These are phyloP conservation scores for Nematocida displodere DNA, from an alignment of 371 early-diverging fungal species.

Conservation along the genomic window DNA sequence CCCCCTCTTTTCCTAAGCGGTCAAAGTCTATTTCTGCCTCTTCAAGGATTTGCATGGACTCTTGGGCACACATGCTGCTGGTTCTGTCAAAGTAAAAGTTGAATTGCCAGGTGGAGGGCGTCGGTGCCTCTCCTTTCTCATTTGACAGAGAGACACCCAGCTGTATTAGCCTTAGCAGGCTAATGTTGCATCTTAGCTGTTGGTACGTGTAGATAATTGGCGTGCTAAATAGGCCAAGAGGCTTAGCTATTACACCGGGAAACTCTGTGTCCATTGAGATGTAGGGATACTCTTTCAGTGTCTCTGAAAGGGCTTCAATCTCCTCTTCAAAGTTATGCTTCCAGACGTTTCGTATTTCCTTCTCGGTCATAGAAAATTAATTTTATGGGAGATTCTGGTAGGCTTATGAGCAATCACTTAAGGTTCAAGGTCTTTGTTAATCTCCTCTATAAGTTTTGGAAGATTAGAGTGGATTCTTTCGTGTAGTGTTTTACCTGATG, in stretches of 20 bases:
- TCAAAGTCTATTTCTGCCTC: constrained; percentile 96
- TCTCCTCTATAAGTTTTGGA: neutral
- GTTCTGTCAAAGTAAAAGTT: constrained; percentile 90
- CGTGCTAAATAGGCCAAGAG: constrained; percentile 79
- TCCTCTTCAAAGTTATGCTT: constrained; percentile 87
- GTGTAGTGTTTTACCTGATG: neutral
- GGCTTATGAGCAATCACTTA: neutral
- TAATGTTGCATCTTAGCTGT: constrained; percentile 91
- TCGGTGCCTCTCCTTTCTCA: constrained; percentile 79
- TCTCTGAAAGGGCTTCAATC: constrained; percentile 77
- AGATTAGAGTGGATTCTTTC: constrained; percentile 31
- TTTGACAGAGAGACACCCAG: constrained; percentile 92
- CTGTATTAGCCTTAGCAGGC: constrained; percentile 93
- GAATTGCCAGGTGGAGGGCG: constrained; percentile 92
- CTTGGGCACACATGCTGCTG: constrained; percentile 96
- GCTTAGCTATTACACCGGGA: constrained; percentile 95
- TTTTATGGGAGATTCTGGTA: neutral
- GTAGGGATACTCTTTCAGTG: constrained; percentile 83
- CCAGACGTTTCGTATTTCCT: constrained; percentile 73
- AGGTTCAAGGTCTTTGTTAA: too few species aligned
- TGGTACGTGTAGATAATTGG: constrained; percentile 70
- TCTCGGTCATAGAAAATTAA: neutral
- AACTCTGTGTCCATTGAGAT: constrained; percentile 99
- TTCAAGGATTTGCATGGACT: constrained; percentile 87
- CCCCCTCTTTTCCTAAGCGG: constrained; percentile 88